Evolutionary conservation across 176 grass and related monocot species (phyloP), one percentile per base, ranked within the genome.

Genomic region (Aegilops sharonensis): DNA sequence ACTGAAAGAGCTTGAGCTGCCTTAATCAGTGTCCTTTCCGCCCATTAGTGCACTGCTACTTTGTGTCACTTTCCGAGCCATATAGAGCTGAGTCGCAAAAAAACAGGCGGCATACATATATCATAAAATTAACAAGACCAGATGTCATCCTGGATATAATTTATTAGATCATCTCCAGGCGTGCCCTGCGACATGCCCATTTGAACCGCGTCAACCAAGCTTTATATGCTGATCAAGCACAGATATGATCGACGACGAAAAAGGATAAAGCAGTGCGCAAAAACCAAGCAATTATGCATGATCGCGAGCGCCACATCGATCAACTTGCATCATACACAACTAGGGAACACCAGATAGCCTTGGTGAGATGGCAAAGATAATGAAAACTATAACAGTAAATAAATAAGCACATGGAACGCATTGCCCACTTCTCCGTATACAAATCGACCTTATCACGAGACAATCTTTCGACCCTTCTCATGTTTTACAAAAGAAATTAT

Each of bases 61-160:
- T 78, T 64, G 52, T 64, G 74, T 88, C 75, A 61, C 72, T 84
- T 52, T 78, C 75, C 15, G 15, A 29, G 37, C 29, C 32, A 88
- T 64, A 31, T 18, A 15, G 50, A 18, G 50, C 15, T 2, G 21
- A 45, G 32, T 75, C 72, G 64, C 21, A 15, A 66, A 42, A 80
- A 37, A 2, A 6, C 37, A 34, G 59, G 21, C 12, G 50, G 13
- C 47, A 15, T 50, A 31, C 39, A 42, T 5, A 62, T 64, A 45
- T 23, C 45, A 60, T 11, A 11, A 5, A 39, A 36, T 47, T 18
- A 21, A 75, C 69, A 52, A 23, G 17, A 79, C 72, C 81, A 39
- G 64, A 39, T 78, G 81, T 34, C 14, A 15, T 72, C 64, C 71
- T 39, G 54, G 24, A 63, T 62, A 31, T 73, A 30, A 25, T 13